Base-by-base conservation (phyloP, 2,329 filamentous ascomycete species). In the Exophiala oligosperma region DNA sequence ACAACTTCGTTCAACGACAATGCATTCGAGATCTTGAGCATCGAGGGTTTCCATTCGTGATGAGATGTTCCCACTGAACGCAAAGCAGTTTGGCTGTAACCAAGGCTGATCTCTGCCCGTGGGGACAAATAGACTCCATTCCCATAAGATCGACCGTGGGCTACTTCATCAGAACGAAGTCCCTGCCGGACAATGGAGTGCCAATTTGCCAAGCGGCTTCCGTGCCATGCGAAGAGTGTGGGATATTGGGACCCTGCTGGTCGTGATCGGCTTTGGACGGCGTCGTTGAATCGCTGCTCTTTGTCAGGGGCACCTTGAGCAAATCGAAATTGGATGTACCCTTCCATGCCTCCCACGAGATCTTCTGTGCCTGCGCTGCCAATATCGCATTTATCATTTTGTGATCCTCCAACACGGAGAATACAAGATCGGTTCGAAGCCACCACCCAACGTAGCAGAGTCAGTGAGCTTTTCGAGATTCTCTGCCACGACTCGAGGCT, bases 391-490 rank as follows among this genome's bases (percentile, higher is more conserved):
- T 21, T 24, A 14, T 60, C 68, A 7, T 66, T 64, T 9, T 68
- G 56, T 3, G 70, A 17, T 41, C 74, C 73, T 44, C 87, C 84
- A 14, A 94, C 86, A 65, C 93, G 86, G 47, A 93, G 80, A 60
- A 97, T 94, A 66, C 88, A 92, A 0, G 92, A 93, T 47, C 91
- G 81, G 67, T 96, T 96, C 0, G 92, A 96, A 0, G 92, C 90
- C 57, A 97, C 84, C 60, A 96, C 90, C 92, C 92, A 97, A 52
- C 90, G 83, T 21, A 97, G 75, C 0, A 96, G 73, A 21, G 85
- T 83, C 2, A 90, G 73, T 0, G 87, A 83, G 5, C 89, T 82
- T 1, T 84, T 82, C 0, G 87, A 83, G 8, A 96, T 79, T 17
- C 80, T 74, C 23, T 74, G 72, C 86, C 86, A 89, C 47, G 72